Conservation (phyloP, 192 early-diverging fungal genomes). For the Rhizoclosmatium globosum region DNA sequence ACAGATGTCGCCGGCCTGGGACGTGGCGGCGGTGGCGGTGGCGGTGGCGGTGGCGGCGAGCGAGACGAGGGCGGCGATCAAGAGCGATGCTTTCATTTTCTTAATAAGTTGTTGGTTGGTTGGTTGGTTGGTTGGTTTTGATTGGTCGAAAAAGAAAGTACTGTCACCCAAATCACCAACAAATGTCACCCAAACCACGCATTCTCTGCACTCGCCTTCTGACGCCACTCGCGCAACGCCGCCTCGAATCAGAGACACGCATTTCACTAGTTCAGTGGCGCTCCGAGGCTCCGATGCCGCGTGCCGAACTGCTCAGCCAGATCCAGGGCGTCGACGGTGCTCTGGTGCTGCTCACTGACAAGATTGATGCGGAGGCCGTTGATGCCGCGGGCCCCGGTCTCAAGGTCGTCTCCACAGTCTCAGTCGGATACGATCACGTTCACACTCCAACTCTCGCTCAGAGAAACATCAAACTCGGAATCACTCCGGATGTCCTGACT, state of each 20-base stretch:
- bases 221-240: conserved; percentile 6
- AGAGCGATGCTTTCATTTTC: too few relatives aligned
- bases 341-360: conserved; percentile 68
- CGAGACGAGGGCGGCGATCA: background rate
- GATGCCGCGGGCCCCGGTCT: conserved; percentile 63
- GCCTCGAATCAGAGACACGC: background rate
- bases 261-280: conserved; percentile 5
- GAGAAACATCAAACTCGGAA: conserved; percentile 68
- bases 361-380: conserved; percentile 75
- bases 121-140: background rate
- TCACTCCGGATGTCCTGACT: conserved; percentile 89
- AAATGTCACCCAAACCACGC: background rate
- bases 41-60: background rate
- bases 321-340: conserved; percentile 29
- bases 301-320: background rate
- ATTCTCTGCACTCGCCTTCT: background rate
- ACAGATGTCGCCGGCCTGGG: conserved; percentile 25
- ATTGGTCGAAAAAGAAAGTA: background rate
- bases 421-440: conserved; percentile 35
- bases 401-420: conserved; percentile 20
- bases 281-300: conserved; percentile 7
- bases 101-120: too few relatives aligned
- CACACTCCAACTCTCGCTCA: background rate
- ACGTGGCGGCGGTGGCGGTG: background rate
- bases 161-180: background rate